Evolutionary conservation across 768 basidiomycete genomes (phyloP), one percentile per base, ranked within the genome.

Genomic region (Daedaleopsis sinensis): DNA sequence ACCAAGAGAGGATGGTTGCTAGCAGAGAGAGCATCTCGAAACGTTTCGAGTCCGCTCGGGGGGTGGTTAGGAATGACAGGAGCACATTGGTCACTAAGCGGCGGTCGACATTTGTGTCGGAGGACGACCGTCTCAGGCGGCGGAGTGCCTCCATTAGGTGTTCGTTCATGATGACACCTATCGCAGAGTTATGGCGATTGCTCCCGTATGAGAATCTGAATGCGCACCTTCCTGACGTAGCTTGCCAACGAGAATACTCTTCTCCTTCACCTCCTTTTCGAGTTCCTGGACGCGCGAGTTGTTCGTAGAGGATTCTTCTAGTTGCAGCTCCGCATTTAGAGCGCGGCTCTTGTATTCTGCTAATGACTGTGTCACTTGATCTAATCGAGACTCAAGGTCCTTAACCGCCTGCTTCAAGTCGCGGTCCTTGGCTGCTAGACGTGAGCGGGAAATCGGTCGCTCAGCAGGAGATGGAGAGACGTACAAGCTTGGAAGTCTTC

Each of bases 111-210:
- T 93, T 98, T 49, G 86, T 93, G 49, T 85, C 85, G 8, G 91
- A 84, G 0, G 93, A 88, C 61, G 88, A 92, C 65, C 89, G 89
- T 49, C 94, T 87, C 52, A 99, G 82, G 23, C 97, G 89, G 13
- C 96, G 92, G n/a, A 99, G 84, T 3, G 97, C 97, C 74, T 98
- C 96, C 68, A 95, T 97, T 12, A 99, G 81, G 69, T 99, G 97
- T 71, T 98, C 97, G 66, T 98, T 98, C 72, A 96, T 88, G 61
- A 98, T 96, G 15, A 99, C 94, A 53, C 91, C 96, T 96, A 65
- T 13, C 21, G 21, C 37, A n/a, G 24, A 27, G 46, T 24, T 24
- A 32, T 7, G 27, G 47, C 19, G 24, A 52, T 58, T 47, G 27
- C 55, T 47, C 36, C 18, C 66, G 1, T 51, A 46, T 27, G 49